Base-by-base conservation (phyloP, 495 filamentous ascomycete genomes). In the Lineolata rhizophorae region DNA sequence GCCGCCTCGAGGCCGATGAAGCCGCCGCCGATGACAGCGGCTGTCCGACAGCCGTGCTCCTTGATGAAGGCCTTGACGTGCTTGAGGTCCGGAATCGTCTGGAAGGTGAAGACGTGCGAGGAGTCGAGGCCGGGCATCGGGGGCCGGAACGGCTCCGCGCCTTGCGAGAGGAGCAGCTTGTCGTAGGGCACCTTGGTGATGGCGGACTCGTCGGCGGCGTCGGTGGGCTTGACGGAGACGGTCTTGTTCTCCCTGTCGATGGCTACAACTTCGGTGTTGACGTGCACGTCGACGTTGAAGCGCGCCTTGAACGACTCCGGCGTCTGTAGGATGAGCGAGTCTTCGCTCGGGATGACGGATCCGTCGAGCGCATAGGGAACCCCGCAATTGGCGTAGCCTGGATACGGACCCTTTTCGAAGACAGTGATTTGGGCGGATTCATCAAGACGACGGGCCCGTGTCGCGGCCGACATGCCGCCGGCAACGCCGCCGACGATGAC, bases 1-100 rank as follows among this genome's bases (percentile, higher is more conserved):
- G 46, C 50, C 4, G 44, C 44, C 34, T 53, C 50, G 14, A 53
- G 21, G 14, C 50, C 50, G 20, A 53, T 53, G 35, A 51, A 53
- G 3, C 44, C 50, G 0, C 46, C 50, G 0, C 50, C 50, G 2
- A 53, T 41, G 17, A 53, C 39, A 3, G 29, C 41, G 15, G 38
- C 46, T 1, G 9, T 27, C 21, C 40, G 43, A 16, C 18, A 24
- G 1, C 26, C 20, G 15, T 40, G 17, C 14, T n/a, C 24, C 3
- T 18, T 10, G 8, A 53, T 37, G 29, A 35, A 49, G 2, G 5
- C 12, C 21, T 43, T 35, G 9, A 48, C 34, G 1, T 25, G 28
- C 10, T 41, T 22, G 2, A 53, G 29, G 30, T 53, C 48, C 8
- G 26, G 32, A 15, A 53, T 43, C 9, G 50, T 51, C 17, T 39